Conservation (phyloP, 306 rosid species). For the Begonia peltatifolia region DNA sequence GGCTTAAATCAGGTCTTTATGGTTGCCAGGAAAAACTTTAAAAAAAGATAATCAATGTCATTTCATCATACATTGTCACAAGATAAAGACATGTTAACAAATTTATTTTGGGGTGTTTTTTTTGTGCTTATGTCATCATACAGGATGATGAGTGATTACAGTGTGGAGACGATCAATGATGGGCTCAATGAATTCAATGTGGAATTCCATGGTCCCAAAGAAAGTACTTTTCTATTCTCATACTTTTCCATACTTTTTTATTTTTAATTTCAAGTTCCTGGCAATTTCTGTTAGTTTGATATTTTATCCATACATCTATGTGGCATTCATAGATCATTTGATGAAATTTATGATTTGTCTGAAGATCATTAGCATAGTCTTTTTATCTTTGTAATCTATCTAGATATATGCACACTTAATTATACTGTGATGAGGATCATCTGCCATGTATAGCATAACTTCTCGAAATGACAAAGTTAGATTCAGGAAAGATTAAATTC, state of each 20-base stretch:
- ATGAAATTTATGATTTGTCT: neutral
- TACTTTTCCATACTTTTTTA: neutral
- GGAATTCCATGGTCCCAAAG: conserved; percentile 97
- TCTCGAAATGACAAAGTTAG: too few species aligned
- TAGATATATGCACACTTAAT: too few species aligned
- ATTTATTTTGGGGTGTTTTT: conserved; percentile 8
- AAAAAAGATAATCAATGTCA: too few species aligned
- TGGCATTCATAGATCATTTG: conserved; percentile 9
- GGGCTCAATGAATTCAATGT: conserved; percentile 92
- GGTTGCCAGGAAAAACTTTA: too few species aligned
- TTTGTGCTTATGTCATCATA: conserved; percentile 13
- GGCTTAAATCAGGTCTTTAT: too few species aligned
- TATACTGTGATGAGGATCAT: too few species aligned
- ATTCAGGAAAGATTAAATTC: too few species aligned
- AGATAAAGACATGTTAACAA: conserved; percentile 4
- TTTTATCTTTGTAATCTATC: too few species aligned
- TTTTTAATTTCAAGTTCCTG: conserved; percentile 5
- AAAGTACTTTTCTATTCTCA: conserved; percentile 41
- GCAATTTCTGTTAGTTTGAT: conserved; percentile 4
- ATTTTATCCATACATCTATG: conserved; percentile 6
- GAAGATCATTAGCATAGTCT: too few species aligned
- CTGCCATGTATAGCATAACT: too few species aligned
- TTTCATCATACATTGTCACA: neutral
- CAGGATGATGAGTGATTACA: conserved; percentile 99
- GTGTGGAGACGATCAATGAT: conserved; percentile 89